A percentile compares a stretch with the other conserved stretches of the same genome.
phyloP scores from a whole-genome alignment of 768 basidiomycete genomes.

The Tulasnella sp. region DNA sequence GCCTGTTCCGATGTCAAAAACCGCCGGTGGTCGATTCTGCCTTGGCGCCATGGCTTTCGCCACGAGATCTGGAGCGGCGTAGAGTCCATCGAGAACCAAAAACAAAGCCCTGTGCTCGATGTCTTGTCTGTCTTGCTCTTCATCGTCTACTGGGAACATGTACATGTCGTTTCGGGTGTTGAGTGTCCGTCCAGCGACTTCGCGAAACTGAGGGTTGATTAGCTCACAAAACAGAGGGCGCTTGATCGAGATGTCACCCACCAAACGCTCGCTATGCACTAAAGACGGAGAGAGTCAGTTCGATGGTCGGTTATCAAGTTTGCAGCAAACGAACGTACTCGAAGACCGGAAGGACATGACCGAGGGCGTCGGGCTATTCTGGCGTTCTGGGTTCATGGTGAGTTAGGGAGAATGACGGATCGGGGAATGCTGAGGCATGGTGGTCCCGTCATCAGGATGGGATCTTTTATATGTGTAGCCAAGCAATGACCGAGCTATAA shows the following conservation, averaged over 20 bases:
- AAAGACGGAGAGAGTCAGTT: not conserved
- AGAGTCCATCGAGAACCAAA: not conserved
- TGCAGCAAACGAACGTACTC: not conserved
- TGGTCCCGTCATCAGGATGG: not conserved
- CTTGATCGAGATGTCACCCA: not conserved
- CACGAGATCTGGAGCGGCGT: constrained; percentile 15
- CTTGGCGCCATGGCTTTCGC: not conserved
- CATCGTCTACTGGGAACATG: constrained; percentile 14
- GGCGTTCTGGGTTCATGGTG: not conserved
- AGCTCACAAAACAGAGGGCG: not conserved
- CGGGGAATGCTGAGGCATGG: not conserved
- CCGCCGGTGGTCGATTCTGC: not conserved
- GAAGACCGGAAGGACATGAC: constrained; percentile 1
- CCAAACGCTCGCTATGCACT: not conserved
- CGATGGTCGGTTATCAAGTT: not conserved
- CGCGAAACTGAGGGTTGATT: constrained; percentile 3
- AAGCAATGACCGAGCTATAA: not conserved
- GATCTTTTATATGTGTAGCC: not conserved
- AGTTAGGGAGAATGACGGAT: not conserved
- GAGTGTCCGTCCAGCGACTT: not conserved
- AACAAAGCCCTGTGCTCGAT: constrained; percentile 11
- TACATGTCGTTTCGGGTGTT: constrained; percentile 10
- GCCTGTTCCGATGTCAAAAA: constrained; percentile 17
- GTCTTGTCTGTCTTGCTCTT: constrained; percentile 18
- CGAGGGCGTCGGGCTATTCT: constrained; percentile 2